Percentiles rank a stretch among this genome's conserved stretches.
Evolutionary conservation across 1,284 basidiomycete genomes (phyloP).

Genomic region (Golubevia sp.): DNA sequence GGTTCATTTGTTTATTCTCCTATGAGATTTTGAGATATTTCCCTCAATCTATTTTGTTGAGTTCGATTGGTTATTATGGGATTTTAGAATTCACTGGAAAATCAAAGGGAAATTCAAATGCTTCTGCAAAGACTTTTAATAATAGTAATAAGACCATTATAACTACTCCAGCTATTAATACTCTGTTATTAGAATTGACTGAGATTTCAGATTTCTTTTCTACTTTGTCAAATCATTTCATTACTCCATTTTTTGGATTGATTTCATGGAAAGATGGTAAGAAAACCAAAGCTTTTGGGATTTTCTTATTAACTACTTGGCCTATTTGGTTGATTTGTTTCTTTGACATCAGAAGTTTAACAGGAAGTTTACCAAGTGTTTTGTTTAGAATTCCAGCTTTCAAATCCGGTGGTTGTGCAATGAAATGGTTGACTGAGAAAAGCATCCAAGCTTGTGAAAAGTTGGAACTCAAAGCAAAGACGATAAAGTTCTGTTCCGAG

Average conservation of each 20-base stretch:
- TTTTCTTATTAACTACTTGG: conserved; percentile 51
- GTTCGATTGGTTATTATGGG: conserved; percentile 32
- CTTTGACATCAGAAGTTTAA: too few species aligned
- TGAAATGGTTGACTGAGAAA: too few species aligned
- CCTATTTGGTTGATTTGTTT: conserved; percentile 50
- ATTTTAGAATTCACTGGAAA: neutral
- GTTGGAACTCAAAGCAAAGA: too few species aligned
- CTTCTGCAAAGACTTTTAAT: neutral
- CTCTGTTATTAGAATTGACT: conserved; percentile 36
- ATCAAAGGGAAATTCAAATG: neutral
- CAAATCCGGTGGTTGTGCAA: too few species aligned
- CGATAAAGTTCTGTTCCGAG: too few species aligned
- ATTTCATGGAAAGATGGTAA: conserved; percentile 30
- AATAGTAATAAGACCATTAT: neutral
- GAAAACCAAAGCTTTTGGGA: conserved; percentile 28
- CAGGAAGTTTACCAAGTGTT: conserved; percentile 7
- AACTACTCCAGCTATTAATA: conserved; percentile 27
- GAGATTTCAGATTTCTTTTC: conserved; percentile 51
- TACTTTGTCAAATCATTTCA: conserved; percentile 20
- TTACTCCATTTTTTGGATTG: conserved; percentile 30
- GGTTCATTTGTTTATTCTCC: conserved; percentile 43
- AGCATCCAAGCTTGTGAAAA: too few species aligned
- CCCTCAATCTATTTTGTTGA: conserved; percentile 40
- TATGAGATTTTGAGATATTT: conserved; percentile 53
- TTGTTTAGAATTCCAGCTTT: too few species aligned